Evolutionary conservation across 2,329 filamentous ascomycete genomes (phyloP).

Genomic region (Aureobasidium mangrovei): DNA sequence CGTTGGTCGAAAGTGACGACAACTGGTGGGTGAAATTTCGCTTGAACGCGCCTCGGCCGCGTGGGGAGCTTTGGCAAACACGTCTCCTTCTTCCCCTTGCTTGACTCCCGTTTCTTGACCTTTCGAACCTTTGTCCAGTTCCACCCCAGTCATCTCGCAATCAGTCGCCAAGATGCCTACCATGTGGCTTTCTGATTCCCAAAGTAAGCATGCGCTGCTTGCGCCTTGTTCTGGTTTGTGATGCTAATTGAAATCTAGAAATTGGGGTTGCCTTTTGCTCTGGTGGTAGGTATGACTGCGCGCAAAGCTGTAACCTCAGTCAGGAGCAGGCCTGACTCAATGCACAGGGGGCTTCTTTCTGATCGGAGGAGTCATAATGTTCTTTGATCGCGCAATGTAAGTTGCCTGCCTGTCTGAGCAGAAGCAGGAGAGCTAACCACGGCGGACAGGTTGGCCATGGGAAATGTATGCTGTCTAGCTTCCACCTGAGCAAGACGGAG

Average conservation of each 20-base stretch:
- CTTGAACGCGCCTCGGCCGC: neutral
- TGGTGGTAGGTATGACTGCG: conserved; percentile 61
- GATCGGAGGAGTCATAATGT: conserved; percentile 85
- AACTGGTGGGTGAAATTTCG: neutral
- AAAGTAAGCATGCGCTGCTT: conserved; percentile 55
- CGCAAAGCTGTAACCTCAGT: conserved; percentile 9
- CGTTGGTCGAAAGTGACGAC: no score
- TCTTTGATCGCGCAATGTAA: conserved; percentile 95
- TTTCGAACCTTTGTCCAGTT: neutral
- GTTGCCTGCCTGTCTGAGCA: conserved; percentile 26
- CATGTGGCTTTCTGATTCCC: conserved; percentile 93
- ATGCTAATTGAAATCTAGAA: conserved; percentile 47
- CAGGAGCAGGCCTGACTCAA: conserved; percentile 20
- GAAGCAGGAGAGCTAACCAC: conserved; percentile 17
- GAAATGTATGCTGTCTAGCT: conserved; percentile 47
- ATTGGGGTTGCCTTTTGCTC: conserved; percentile 97
- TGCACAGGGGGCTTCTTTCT: conserved; percentile 75
- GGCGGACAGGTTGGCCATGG: conserved; percentile 75
- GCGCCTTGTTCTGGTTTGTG: neutral
- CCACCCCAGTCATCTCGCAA: neutral
- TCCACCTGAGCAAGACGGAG: neutral
- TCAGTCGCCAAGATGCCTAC: conserved; percentile 53
- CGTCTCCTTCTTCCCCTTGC: neutral
- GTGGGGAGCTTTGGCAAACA: neutral
- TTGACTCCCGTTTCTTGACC: neutral